Conservation (phyloP, 805 yeast species). For the Clavispora santaluciae region DNA sequence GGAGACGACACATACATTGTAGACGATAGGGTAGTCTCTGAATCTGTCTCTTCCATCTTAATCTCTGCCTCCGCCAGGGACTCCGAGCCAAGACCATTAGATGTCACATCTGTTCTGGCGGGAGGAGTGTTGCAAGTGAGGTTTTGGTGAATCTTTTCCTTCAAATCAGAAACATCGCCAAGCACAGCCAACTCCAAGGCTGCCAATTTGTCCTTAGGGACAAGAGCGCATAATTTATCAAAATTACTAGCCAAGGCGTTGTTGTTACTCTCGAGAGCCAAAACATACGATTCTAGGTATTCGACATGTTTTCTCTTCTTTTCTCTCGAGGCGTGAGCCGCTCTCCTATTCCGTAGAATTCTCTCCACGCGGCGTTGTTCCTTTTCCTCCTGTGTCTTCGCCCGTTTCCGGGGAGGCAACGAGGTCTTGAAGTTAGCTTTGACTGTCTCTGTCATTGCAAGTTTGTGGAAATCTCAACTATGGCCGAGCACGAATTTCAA, state of each 20-base stretch:
- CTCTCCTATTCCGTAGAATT: slow-evolving; percentile 87
- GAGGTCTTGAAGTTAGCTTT: slow-evolving; percentile 35
- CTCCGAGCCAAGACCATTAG: neutral
- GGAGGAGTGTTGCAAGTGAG: neutral
- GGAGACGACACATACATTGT: neutral
- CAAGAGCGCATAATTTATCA: slow-evolving; percentile 10
- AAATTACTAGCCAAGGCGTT: slow-evolving; percentile 22
- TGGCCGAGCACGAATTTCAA: neutral
- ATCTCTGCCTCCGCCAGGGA: slow-evolving; percentile 3
- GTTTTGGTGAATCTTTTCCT: slow-evolving; percentile 10
- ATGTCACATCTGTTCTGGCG: neutral
- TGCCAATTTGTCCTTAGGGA: slow-evolving; percentile 7
- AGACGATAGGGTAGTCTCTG: neutral
- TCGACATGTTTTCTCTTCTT: slow-evolving; percentile 92
- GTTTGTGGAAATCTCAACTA: neutral
- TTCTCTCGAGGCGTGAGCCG: slow-evolving; percentile 96
- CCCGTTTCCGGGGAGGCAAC: slow-evolving; percentile 93
- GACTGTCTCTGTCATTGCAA: slow-evolving; percentile 7
- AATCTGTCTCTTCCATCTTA: slow-evolving; percentile 9
- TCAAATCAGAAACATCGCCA: slow-evolving; percentile 11
- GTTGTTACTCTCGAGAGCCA: slow-evolving; percentile 36
- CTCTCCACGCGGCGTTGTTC: slow-evolving; percentile 94
- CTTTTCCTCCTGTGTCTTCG: slow-evolving; percentile 93
- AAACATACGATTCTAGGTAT: slow-evolving; percentile 62
- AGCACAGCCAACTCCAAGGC: slow-evolving; percentile 9